phyloP scores from a whole-genome alignment of 148 eudicot species.

The Persicaria tinctoria region DNA sequence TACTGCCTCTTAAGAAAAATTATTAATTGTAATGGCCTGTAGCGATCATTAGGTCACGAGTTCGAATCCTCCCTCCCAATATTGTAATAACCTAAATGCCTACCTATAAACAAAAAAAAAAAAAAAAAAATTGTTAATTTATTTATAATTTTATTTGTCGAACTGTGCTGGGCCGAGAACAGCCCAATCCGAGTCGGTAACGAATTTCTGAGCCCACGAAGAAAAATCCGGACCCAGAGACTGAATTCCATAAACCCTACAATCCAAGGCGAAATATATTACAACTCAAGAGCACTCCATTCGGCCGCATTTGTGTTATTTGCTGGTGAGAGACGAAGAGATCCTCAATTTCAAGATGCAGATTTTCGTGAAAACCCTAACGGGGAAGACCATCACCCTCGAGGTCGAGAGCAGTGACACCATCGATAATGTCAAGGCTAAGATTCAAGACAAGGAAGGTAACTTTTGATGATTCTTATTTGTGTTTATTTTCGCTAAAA shows the following conservation, averaged over 20 bases:
- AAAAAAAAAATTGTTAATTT: no score
- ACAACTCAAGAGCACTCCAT: neutral
- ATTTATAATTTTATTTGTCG: no score
- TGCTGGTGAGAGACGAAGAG: neutral
- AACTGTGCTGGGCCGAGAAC: no score
- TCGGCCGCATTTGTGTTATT: neutral
- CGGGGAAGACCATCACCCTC: constrained; percentile 32
- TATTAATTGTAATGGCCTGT: no score
- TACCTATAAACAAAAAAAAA: no score
- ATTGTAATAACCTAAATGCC: no score
- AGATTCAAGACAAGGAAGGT: constrained; percentile 24
- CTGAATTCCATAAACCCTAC: constrained; percentile 3
- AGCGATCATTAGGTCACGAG: no score
- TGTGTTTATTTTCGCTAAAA: neutral
- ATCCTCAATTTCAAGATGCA: constrained; percentile 21
- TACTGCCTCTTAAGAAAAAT: no score
- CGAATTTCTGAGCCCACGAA: no score
- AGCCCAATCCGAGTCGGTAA: no score
- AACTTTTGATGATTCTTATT: neutral
- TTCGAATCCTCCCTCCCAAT: no score
- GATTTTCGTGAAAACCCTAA: constrained; percentile 39
- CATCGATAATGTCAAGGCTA: constrained; percentile 17
- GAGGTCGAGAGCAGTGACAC: constrained; percentile 30
- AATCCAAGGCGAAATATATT: neutral
- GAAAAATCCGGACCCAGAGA: neutral